A percentile compares a stretch with the other conserved stretches of the same genome.
Evolutionary conservation across 495 filamentous ascomycete species (phyloP).

Genomic region (Penicillium paxilli): DNA sequence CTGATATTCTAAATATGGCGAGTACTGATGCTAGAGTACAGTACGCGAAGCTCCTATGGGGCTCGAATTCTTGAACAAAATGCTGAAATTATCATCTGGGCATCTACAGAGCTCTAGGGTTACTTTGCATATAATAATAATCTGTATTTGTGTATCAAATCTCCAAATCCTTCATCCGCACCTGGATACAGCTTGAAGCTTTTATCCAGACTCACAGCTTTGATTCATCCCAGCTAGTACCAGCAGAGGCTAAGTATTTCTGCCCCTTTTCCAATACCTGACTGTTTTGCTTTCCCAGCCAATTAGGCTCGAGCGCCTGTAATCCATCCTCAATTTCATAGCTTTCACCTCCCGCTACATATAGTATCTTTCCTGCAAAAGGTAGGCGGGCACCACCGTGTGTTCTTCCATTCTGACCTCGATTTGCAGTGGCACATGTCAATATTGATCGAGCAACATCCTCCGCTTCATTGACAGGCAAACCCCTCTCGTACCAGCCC

Average conservation of each 20-base stretch:
- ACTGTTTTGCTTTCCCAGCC: slow-evolving; percentile 34
- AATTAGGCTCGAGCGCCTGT: slow-evolving; percentile 28
- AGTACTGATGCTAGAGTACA: no score
- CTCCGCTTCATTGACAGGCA: slow-evolving; percentile 33
- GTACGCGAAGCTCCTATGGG: no score
- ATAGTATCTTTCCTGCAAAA: slow-evolving; percentile 29
- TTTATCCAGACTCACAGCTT: neutral
- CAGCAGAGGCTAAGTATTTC: slow-evolving; percentile 26
- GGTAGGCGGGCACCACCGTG: slow-evolving; percentile 25
- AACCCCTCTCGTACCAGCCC: slow-evolving; percentile 29
- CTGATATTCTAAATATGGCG: no score
- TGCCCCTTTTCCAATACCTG: slow-evolving; percentile 26
- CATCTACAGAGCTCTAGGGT: no score
- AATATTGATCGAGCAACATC: slow-evolving; percentile 32
- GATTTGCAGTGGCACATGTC: slow-evolving; percentile 30
- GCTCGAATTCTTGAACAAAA: no score
- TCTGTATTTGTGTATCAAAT: no score
- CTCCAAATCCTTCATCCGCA: no score
- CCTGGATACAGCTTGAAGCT: no score
- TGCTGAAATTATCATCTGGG: no score
- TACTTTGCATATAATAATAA: no score
- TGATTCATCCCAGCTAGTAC: slow-evolving; percentile 21
- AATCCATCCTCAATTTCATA: slow-evolving; percentile 39
- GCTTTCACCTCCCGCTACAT: slow-evolving; percentile 30
- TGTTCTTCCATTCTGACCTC: slow-evolving; percentile 7